phyloP scores from a whole-genome alignment of 1,284 basidiomycete species.

The Inonotus hispidus region DNA sequence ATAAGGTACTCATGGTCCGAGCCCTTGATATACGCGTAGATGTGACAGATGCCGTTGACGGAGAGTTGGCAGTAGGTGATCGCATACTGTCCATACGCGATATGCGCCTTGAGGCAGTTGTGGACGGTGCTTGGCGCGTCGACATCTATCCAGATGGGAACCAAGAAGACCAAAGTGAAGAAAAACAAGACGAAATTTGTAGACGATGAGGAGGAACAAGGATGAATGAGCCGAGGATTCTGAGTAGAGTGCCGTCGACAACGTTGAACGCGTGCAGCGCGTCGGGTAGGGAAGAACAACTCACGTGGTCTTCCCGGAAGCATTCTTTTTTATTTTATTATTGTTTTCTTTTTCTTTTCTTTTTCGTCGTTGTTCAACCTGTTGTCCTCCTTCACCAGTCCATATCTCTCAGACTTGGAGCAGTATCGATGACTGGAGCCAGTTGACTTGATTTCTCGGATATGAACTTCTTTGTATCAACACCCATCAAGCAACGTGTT shows the following conservation, averaged over 20 bases:
- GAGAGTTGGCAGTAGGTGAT: neutral
- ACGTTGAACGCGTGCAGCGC: neutral
- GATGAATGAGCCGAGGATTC: neutral
- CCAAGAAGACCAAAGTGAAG: neutral
- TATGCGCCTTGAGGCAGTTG: slow-evolving; percentile 11
- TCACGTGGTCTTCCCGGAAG: neutral
- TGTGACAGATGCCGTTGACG: neutral
- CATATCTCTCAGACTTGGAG: neutral
- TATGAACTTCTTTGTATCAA: neutral
- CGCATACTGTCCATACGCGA: slow-evolving; percentile 1
- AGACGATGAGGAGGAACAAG: neutral
- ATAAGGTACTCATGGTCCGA: neutral
- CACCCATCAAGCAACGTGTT: neutral
- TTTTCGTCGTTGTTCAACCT: neutral
- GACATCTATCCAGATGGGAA: neutral
- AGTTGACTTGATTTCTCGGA: neutral
- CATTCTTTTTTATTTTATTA: neutral
- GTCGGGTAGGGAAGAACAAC: neutral
- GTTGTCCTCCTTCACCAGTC: neutral
- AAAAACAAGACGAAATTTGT: neutral
- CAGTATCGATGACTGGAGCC: neutral
- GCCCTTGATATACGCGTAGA: neutral
- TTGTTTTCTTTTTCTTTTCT: neutral
- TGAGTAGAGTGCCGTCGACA: too few species aligned
- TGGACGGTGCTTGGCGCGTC: slow-evolving; percentile 3